phyloP scores from a whole-genome alignment of 2,329 filamentous ascomycete genomes.

The Calonectria hawksworthii region DNA sequence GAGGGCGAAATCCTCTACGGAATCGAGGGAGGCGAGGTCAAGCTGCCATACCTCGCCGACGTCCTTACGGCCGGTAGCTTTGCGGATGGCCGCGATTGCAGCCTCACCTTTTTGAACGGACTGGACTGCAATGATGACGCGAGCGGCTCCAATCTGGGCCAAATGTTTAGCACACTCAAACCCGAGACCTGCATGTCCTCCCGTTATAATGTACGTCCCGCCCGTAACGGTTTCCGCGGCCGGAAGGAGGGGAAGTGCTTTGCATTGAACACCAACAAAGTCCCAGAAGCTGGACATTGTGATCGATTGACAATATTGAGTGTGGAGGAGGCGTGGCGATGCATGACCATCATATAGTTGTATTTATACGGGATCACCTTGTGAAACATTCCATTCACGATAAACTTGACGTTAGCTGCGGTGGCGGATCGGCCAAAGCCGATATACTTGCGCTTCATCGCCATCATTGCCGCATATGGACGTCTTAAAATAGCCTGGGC shows the following conservation, averaged over 20 bases:
- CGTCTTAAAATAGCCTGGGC: neutral
- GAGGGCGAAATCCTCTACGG: constrained; percentile 52
- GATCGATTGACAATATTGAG: neutral
- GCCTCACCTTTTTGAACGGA: neutral
- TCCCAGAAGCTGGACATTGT: neutral
- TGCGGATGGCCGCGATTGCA: neutral
- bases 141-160: neutral
- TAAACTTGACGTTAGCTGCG: neutral
- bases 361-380: neutral
- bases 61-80: neutral
- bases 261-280: neutral
- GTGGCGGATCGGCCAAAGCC: neutral
- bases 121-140: neutral
- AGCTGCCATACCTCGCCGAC: constrained; percentile 27
- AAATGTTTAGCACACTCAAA: neutral
- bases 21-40: constrained; percentile 10
- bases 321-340: neutral
- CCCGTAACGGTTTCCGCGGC: neutral
- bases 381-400: neutral
- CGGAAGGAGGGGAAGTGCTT: neutral
- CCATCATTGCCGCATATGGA: neutral
- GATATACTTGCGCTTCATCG: neutral
- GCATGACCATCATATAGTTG: neutral
- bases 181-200: neutral
- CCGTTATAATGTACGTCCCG: neutral